Percentiles rank a stretch among this genome's conserved stretches.
Conservation (phyloP, 331 rosid genomes). For the Rosa hybrid region DNA sequence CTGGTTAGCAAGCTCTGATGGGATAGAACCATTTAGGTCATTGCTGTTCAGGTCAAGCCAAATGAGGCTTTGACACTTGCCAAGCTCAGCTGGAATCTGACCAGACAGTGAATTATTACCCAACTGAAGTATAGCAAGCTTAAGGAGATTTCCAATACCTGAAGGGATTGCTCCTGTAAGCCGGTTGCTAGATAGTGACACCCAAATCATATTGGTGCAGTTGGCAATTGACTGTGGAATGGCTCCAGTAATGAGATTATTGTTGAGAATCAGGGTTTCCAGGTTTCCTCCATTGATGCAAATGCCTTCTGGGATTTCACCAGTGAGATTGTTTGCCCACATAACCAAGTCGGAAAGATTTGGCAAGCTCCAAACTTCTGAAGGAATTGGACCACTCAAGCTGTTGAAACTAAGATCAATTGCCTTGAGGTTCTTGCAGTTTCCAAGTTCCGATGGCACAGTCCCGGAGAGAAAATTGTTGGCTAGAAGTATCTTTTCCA, state of each 20-base stretch:
- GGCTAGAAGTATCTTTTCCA: conserved; percentile 61
- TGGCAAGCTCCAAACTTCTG: conserved; percentile 53
- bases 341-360: conserved; percentile 54
- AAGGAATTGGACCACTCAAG: conserved; percentile 60
- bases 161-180: conserved; percentile 65
- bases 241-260: conserved; percentile 60
- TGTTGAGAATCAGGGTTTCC: conserved; percentile 53
- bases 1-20: conserved; percentile 52
- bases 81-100: conserved; percentile 53
- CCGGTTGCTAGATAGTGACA: conserved; percentile 58
- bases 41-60: conserved; percentile 80
- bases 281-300: conserved; percentile 58
- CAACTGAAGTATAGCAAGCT: conserved; percentile 64
- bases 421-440: conserved; percentile 52
- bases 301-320: conserved; percentile 60
- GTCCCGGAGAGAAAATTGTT: conserved; percentile 51
- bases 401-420: conserved; percentile 70
- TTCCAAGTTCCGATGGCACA: conserved; percentile 54
- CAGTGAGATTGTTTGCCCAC: conserved; percentile 70
- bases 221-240: conserved; percentile 61
- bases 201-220: conserved; percentile 67
- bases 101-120: conserved; percentile 70
- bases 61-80: conserved; percentile 51
- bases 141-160: conserved; percentile 49
- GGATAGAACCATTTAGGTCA: conserved; percentile 52